These are phyloP conservation scores for Ulota crispa DNA, from an alignment of 225 moss, liverwort and hornwort species.

Conservation along the genomic window DNA sequence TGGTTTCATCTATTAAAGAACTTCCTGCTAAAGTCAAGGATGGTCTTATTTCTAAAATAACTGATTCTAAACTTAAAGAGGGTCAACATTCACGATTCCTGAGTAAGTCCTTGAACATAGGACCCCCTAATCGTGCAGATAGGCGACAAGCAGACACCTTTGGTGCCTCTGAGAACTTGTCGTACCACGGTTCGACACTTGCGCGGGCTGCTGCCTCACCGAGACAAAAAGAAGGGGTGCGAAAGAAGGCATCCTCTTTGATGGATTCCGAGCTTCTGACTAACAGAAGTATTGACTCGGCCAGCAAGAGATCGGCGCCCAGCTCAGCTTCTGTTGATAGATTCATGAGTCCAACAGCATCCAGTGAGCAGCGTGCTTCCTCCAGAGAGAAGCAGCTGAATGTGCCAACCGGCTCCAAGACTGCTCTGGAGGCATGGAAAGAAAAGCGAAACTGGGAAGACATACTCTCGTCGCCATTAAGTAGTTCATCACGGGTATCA, in stretches of 20 bases:
- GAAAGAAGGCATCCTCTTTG: constrained; percentile 25
- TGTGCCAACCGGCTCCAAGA: constrained; percentile 22
- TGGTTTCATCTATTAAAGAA: constrained; percentile 25
- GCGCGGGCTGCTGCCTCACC: background rate
- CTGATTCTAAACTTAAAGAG: constrained; percentile 28
- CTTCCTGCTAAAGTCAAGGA: constrained; percentile 33
- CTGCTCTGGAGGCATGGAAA: constrained; percentile 40
- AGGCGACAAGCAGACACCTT: constrained; percentile 27
- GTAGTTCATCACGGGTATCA: constrained; percentile 24
- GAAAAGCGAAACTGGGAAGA: constrained; percentile 53
- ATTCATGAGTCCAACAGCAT: constrained; percentile 46
- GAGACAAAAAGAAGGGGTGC: constrained; percentile 3
- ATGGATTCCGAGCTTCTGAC: constrained; percentile 24
- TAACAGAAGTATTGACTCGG: constrained; percentile 29
- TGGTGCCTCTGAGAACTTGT: constrained; percentile 14
- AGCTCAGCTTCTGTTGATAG: constrained; percentile 31
- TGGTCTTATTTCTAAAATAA: constrained; percentile 22
- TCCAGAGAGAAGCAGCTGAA: constrained; percentile 31
- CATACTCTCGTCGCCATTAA: constrained; percentile 41
- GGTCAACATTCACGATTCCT: constrained; percentile 17
- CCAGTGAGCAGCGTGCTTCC: constrained; percentile 37
- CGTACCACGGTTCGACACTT: background rate
- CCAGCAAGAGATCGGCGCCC: constrained; percentile 13
- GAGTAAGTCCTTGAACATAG: constrained; percentile 40
- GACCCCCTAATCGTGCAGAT: constrained; percentile 37